Evolutionary conservation across 768 basidiomycete species (phyloP).

Genomic region (Mycena latifolia): DNA sequence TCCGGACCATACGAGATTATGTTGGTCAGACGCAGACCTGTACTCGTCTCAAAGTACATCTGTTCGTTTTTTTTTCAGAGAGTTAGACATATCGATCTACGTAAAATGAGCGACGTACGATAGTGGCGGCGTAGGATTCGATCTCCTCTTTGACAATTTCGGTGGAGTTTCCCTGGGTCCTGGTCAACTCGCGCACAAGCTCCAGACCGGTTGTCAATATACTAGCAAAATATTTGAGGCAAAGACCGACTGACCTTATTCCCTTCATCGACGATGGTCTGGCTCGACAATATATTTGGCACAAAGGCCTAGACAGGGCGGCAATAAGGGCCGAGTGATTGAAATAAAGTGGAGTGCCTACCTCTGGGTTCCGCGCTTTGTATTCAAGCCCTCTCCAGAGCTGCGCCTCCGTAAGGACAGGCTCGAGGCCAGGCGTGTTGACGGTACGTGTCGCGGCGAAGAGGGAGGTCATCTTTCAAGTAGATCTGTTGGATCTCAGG

Average conservation of each 20-base stretch:
- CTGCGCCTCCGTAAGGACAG: slow-evolving; percentile 30
- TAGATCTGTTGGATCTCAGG: too few relatives aligned
- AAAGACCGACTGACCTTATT: slow-evolving; percentile 13
- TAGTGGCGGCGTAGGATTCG: slow-evolving; percentile 12
- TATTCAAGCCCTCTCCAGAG: slow-evolving; percentile 33
- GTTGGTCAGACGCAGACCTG: slow-evolving; percentile 23
- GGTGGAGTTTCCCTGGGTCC: background rate
- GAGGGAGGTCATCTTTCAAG: slow-evolving; percentile 6
- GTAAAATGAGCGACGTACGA: slow-evolving; percentile 6
- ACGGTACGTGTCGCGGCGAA: slow-evolving; percentile 32
- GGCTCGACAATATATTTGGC: slow-evolving; percentile 20
- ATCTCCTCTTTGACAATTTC: slow-evolving; percentile 18
- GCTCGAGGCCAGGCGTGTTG: slow-evolving; percentile 28
- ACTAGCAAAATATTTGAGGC: too few relatives aligned
- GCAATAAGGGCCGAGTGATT: too few relatives aligned
- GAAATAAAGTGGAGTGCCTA: background rate
- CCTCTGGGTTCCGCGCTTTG: slow-evolving; percentile 26
- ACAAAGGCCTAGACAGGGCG: slow-evolving; percentile 9
- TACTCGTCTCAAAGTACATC: slow-evolving; percentile 31
- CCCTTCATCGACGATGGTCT: slow-evolving; percentile 24
- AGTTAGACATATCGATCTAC: too few relatives aligned
- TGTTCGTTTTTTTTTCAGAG: too few relatives aligned
- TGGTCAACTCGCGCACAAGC: slow-evolving; percentile 23
- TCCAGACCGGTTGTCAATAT: too few relatives aligned
- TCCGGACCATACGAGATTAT: slow-evolving; percentile 24